These are phyloP conservation scores for Zhuliangozyma parablackwelliae DNA, from an alignment of 1,139 yeast species.

Conservation along the genomic window DNA sequence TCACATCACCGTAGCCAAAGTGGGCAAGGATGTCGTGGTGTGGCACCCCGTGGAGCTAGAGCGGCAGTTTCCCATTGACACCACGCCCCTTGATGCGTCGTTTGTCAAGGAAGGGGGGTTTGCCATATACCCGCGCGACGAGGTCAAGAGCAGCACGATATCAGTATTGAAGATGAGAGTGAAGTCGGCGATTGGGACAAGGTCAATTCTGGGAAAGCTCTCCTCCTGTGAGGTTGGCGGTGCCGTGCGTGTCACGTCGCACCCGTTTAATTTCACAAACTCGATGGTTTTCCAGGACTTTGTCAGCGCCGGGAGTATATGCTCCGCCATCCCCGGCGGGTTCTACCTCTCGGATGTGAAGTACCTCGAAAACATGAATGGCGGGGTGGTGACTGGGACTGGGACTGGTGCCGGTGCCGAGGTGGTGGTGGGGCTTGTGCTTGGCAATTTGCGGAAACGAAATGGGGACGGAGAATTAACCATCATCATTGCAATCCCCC, in stretches of 20 bases:
- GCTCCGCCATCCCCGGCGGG: slow-evolving; percentile 8
- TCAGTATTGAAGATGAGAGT: too few relatives aligned
- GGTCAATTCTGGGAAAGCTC: too few relatives aligned
- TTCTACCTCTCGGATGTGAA: slow-evolving; percentile 47
- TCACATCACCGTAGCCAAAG: too few relatives aligned
- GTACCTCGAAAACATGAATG: slow-evolving; percentile 64
- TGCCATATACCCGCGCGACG: too few relatives aligned
- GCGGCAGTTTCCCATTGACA: too few relatives aligned
- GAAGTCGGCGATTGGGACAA: too few relatives aligned
- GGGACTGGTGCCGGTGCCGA: too few relatives aligned
- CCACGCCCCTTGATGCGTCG: too few relatives aligned
- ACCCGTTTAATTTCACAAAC: slow-evolving; percentile 59
- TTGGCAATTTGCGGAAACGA: slow-evolving; percentile 45
- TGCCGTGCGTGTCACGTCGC: slow-evolving; percentile 27
- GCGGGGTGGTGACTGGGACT: slow-evolving; percentile 39
- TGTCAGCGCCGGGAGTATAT: slow-evolving; percentile 39
- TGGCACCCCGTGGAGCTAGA: too few relatives aligned
- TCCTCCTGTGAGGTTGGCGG: slow-evolving; percentile 4
- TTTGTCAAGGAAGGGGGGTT: too few relatives aligned
- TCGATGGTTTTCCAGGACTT: slow-evolving; percentile 52
- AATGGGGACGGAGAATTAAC: slow-evolving; percentile 63
- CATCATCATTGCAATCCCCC: slow-evolving; percentile 31
- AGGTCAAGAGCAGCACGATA: too few relatives aligned
- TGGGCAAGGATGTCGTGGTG: too few relatives aligned
- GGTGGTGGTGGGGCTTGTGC: slow-evolving; percentile 55